Base-by-base conservation (phyloP, 768 basidiomycete species). In the Clavulina sp. region DNA sequence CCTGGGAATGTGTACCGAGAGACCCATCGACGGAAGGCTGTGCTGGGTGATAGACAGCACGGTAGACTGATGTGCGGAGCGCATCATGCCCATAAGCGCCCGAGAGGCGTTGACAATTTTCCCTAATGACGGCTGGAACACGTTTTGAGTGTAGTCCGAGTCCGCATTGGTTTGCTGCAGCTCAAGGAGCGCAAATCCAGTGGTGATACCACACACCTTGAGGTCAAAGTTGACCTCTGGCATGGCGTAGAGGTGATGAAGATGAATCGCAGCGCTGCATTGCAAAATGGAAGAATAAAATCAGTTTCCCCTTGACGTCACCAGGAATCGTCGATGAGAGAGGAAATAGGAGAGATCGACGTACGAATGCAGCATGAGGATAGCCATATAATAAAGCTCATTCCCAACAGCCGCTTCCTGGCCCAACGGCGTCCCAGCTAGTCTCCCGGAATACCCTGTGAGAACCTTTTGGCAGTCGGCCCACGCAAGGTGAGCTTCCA, bases 221-320 rank as follows among this genome's bases (percentile, higher is more conserved):
- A 49, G 13, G 31, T 49, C 48, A 28, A 49, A 49, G 48, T 49
- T 29, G 13, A 49, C 24, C 31, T 49, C 48, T 33, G 48, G 48
- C 28, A 49, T 29, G 16, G 48, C 48, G 24, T 49, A 49, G 31
- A 49, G 48, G 31, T 49, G 48, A 28, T 49, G 48, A 16, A 49
- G 48, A 33, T 49, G 48, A 30, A 49, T 34, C 13, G 26, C 32
- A 7, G 48, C 26, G 24, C 48, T 49, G 48, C 13, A 46, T 46
- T 13, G 36, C 21, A 16, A 46, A 46, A 13, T 9, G 9, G n/a
- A n/a, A n/a, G 48, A 49, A 46, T 46, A 13, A 9, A 46, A 26
- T 26, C 9, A 38, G 36, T 38, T 21, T 38, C 21, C 36, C 36
- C 36, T 38, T 21, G 36, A 38, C 21, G 13, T 9, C 34, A 38